Percentiles rank a stretch among this genome's conserved stretches.
These are phyloP conservation scores for Sporothrix schenckii DNA, from an alignment of 2,329 filamentous ascomycete species.

Conservation along the genomic window DNA sequence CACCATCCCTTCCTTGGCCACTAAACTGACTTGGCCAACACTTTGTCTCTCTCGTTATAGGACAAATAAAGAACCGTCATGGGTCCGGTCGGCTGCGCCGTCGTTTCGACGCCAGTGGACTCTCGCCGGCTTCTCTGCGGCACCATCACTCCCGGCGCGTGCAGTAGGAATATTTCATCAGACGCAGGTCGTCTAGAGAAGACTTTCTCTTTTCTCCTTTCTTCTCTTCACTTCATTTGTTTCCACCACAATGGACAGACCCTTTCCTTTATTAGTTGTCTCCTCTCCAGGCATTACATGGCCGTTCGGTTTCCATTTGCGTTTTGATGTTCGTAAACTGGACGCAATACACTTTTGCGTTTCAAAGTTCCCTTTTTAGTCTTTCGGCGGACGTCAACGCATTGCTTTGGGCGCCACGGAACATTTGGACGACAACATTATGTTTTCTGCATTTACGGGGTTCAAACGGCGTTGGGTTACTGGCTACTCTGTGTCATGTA, in stretches of 20 bases:
- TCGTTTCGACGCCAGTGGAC: constrained; percentile 28
- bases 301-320: constrained; percentile 21
- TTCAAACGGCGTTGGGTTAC: constrained; percentile 17
- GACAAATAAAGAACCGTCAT: constrained; percentile 34
- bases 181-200: constrained; percentile 14
- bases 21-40: background rate
- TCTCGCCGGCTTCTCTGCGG: constrained; percentile 26
- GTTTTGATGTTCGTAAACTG: background rate
- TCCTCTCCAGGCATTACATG: constrained; percentile 26
- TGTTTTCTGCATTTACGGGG: constrained; percentile 28
- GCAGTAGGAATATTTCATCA: background rate
- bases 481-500: background rate
- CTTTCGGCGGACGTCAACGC: background rate
- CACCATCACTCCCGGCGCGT: constrained; percentile 30
- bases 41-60: constrained; percentile 25
- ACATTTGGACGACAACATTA: constrained; percentile 20
- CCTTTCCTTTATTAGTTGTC: constrained; percentile 1
- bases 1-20: constrained; percentile 25
- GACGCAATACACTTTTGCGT: background rate
- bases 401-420: constrained; percentile 24
- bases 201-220: background rate
- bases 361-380: background rate
- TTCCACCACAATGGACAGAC: background rate
- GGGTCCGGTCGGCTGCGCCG: constrained; percentile 29
- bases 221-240: background rate